Evolutionary conservation across 2,329 filamentous ascomycete species (phyloP), one percentile per base, ranked within the genome.

Genomic region (Fusarium aywerte): DNA sequence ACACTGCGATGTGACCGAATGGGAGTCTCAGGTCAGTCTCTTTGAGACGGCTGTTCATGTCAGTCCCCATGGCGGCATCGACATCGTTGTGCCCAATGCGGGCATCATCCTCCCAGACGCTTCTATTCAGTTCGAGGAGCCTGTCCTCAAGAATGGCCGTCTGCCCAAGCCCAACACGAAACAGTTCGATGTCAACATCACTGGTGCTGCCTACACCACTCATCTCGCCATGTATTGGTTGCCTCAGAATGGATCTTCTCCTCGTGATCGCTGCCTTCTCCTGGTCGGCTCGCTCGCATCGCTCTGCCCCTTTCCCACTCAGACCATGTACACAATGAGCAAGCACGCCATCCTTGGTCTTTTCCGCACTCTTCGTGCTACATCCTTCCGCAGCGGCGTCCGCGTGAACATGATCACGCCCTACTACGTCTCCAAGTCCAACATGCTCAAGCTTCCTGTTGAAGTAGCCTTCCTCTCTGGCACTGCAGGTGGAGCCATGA

Each of bases 291-390:
- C 87, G 11, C 78, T 90, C 32, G 88, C 89, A 1, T 86, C 85
- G 12, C 60, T 87, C 5, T 52, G 71, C n/a, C 76, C 82, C 5
- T 72, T 85, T 29, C 76, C 83, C 4, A 77, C 78, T 38, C 77
- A 81, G 63, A 70, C 79, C 7, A 82, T 87, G 57, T 92, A 92
- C 75, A 81, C 82, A 23, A 81, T 85, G 31, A 83, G 86, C 42
- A 92, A 92, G 74, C 89, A 92, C 76, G 89, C 83, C 20, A 83
- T 92, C 1, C 80, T 89, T 12, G 90, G 89, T 0, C 78, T 91
- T 32, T 91, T 89, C 75, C 83, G 89, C 40, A 80, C 82, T 7
- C 77, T 92, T 43, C 82, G 89, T 16, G 74, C 79, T 5, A 83
- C 83, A 0, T 79, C 83, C 4, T 74, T 72, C 33, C 23, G 59